Base-by-base conservation (phyloP, 116 monocot species). In the Trichopus zeylanicus region DNA sequence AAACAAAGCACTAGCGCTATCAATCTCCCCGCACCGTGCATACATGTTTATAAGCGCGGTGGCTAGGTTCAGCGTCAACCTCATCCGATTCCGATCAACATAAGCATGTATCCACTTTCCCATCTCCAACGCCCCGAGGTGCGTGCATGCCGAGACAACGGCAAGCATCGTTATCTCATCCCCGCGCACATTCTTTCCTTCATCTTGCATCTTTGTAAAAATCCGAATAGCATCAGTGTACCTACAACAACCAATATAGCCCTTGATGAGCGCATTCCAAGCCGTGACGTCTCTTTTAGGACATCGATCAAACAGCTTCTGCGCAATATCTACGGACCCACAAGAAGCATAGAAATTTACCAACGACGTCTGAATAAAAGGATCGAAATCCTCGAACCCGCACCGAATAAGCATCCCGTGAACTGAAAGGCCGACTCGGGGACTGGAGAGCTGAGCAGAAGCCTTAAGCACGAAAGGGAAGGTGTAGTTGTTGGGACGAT, bases 261-360 rank as follows among this genome's bases (percentile, higher is more conserved):
- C 83, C 54, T 79, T 74, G 46, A 88, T 82, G 26, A 88, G 76
- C 12, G 80, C 67, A 51, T 88, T 88, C 88, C 88, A 88, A 2
- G 58, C 26, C 1, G 83, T 33, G 32, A 87, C 76, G 31, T 82
- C 87, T 62, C 73, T 56, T 0, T 7, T 20, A 9, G 64, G 62
- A 76, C 70, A 61, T 29, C 53, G 5, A 35, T 87, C 82, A 48
- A 87, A 82, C 73, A 87, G 55, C 7, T 61, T 11, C 13, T 48
- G 70, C 35, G 87, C 87, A 48, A 61, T 46, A 3, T 51, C 60
- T 1, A 76, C 26, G 0, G 56, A 72, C 32, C 76, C 78, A 22
- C 27, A 67, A 5, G 51, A 42, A 0, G 82, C 75, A 27, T 82
- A 74, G 48, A 87, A 68, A 29, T 54, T 70, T 4, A 79, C 49